Evolutionary conservation across 768 basidiomycete genomes (phyloP), one percentile per base, ranked within the genome.

Genomic region (Boletellus emodensis): DNA sequence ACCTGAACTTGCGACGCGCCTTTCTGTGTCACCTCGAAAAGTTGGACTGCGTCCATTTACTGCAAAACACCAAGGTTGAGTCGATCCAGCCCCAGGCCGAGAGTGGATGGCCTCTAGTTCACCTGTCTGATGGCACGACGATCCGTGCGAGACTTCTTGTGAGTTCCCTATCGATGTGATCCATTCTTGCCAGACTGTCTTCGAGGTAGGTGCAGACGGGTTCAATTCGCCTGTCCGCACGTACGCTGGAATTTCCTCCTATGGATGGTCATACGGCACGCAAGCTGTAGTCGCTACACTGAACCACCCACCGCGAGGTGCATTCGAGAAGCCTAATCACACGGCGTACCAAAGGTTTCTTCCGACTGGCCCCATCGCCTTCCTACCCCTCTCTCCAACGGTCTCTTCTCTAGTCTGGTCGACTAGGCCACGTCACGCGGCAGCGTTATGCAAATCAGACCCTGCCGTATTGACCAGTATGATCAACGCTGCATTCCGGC

Each of bases 291-390:
- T 99, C 33, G 90, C 90, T 4, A 96, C 92, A 0, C 77, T 99
- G 58, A 66, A 75, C 40, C 90, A 98, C 64, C 69, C 77, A 15
- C 81, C 90, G 2, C 79, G 84, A 18, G 74, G 77, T 12, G 70
- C 78, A 28, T 82, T 82, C 58, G 77, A 84, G 62, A 71, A 71
- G 9, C 80, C 79, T 10, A 91, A 90, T 60, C 83, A 80, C 6
- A 90, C 84, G 0, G 94, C 92, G 0, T 98, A 88, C 69, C 96
- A 98, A 66, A 78, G 94, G 18, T 97, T 97, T 74, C 79, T 98
- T 17, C 88, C 94, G 2, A 93, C 93, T 5, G 95, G 96, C 0
- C 95, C 95, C 3, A 86, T 98, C 38, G 94, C 94, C 0, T 98
- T 96, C 73, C 78, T 98, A 18, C 96, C 95, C 0, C 78, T 97